Conservation (phyloP, 371 early-diverging fungal genomes). For the Coemansia linderi region DNA sequence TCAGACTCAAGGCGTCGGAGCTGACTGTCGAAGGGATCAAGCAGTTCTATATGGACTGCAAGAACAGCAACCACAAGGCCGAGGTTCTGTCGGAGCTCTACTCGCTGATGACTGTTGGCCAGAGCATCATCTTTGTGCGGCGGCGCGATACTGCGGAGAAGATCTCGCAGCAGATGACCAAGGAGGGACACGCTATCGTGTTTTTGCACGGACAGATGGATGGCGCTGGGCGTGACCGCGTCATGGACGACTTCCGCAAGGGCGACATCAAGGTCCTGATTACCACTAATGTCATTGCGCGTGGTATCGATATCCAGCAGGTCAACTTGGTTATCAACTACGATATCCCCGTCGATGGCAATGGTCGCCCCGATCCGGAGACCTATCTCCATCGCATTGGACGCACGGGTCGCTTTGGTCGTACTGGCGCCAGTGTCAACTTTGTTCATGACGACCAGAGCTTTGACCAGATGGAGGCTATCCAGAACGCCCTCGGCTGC, state of each 20-base stretch:
- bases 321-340: constrained; percentile 98
- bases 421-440: constrained; percentile 95
- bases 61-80: constrained; percentile 74
- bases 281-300: constrained; percentile 94
- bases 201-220: constrained; percentile 89
- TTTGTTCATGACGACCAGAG: constrained; percentile 82
- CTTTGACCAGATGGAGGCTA: constrained; percentile 71
- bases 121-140: constrained; percentile 96
- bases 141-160: constrained; percentile 81
- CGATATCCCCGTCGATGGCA: constrained; percentile 81
- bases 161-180: constrained; percentile 74
- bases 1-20: constrained; percentile 85
- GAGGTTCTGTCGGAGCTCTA: constrained; percentile 85
- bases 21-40: constrained; percentile 93
- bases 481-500: constrained; percentile 75
- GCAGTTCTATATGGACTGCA: constrained; percentile 96
- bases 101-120: constrained; percentile 89
- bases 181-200: constrained; percentile 82
- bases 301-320: constrained; percentile 97
- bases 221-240: constrained; percentile 81
- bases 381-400: constrained; percentile 99
- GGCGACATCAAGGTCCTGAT: constrained; percentile 93
- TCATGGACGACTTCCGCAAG: constrained; percentile 91
- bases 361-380: constrained; percentile 76
- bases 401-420: constrained; percentile 98